phyloP scores from a whole-genome alignment of 257 asterid genomes.

The Primulina huaijiensis region DNA sequence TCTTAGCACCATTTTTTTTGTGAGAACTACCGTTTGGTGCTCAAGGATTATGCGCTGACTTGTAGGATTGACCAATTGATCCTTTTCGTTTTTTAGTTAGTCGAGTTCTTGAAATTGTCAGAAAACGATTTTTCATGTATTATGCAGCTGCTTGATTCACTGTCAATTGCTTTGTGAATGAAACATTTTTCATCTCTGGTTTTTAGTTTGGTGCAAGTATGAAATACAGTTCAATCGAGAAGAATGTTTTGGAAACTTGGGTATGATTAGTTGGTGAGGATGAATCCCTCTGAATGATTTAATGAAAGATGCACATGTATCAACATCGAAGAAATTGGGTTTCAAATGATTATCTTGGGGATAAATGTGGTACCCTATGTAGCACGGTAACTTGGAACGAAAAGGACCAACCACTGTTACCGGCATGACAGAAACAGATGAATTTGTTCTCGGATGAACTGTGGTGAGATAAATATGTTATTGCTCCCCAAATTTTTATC shows the following conservation, averaged over 20 bases:
- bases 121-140: neutral
- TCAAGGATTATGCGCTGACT: neutral
- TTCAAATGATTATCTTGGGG: neutral
- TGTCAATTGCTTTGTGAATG: neutral
- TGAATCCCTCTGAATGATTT: neutral
- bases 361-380: neutral
- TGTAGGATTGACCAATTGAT: neutral
- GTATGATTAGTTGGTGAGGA: neutral
- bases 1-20: neutral
- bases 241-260: neutral
- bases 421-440: too few relatives aligned
- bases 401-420: too few relatives aligned
- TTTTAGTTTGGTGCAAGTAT: neutral
- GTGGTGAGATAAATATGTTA: neutral
- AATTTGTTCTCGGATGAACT: neutral
- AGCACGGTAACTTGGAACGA: neutral
- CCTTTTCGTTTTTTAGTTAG: neutral
- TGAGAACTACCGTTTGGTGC: slow-evolving; percentile 17
- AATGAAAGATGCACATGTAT: neutral
- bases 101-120: too few relatives aligned
- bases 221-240: neutral
- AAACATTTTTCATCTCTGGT: neutral
- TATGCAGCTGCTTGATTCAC: neutral
- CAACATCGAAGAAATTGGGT: neutral
- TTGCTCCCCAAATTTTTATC: neutral